These are phyloP conservation scores for Marasmius fiardii DNA, from an alignment of 1,284 basidiomycete species.

Conservation along the genomic window DNA sequence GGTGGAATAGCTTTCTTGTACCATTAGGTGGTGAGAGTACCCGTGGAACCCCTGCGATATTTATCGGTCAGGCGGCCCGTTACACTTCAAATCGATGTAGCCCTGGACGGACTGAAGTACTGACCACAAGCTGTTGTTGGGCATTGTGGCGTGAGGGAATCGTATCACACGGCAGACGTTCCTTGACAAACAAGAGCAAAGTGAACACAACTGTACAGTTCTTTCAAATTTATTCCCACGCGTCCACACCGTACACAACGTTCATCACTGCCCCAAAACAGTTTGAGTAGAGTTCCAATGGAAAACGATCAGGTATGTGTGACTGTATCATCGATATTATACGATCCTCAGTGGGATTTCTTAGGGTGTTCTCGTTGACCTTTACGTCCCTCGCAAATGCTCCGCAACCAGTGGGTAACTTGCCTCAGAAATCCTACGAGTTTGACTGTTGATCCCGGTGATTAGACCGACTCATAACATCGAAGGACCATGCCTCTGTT, in stretches of 20 bases:
- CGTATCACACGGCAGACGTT: neutral
- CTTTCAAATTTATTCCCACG: slow-evolving; percentile 33
- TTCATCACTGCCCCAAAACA: slow-evolving; percentile 22
- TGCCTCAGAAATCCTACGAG: slow-evolving; percentile 6
- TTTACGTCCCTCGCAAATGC: slow-evolving; percentile 99
- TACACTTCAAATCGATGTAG: too few species aligned
- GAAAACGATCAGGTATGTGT: slow-evolving; percentile 74
- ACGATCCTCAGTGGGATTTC: slow-evolving; percentile 7
- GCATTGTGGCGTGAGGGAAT: too few species aligned
- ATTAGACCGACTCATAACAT: slow-evolving; percentile 91
- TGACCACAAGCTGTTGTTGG: too few species aligned
- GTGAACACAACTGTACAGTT: slow-evolving; percentile 35
- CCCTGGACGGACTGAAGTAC: too few species aligned
- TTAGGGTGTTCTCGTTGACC: slow-evolving; percentile 97
- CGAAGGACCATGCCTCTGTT: slow-evolving; percentile 98
- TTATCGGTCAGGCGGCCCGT: too few species aligned
- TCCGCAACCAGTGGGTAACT: slow-evolving; percentile 82
- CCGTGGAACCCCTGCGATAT: too few species aligned
- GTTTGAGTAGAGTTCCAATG: slow-evolving; percentile 44
- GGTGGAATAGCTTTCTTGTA: too few species aligned
- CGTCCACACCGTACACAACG: slow-evolving; percentile 16
- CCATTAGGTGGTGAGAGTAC: too few species aligned
- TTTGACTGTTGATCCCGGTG: slow-evolving; percentile 8
- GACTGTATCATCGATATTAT: neutral
- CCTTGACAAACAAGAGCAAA: neutral